A percentile compares a stretch with the other conserved stretches of the same genome.
Evolutionary conservation across 208 protist species (phyloP).

Genomic region (Leishmania gerbilli): DNA sequence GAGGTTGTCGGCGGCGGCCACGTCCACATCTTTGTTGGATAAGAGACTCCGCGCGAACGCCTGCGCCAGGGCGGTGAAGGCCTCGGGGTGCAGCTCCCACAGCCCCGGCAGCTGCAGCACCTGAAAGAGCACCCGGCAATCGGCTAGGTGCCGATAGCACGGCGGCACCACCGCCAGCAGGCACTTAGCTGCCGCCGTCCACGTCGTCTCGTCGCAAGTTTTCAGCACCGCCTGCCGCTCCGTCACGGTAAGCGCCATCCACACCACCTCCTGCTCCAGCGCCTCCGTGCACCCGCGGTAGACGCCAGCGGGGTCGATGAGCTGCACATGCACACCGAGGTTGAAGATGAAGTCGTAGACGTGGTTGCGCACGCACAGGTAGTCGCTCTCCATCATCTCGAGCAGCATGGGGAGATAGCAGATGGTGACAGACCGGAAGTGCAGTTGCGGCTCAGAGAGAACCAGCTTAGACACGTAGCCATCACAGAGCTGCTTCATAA

Average conservation of each 20-base stretch:
- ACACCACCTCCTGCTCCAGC: constrained; percentile 80
- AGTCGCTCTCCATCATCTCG: constrained; percentile 83
- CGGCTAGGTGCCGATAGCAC: constrained; percentile 61
- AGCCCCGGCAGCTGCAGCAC: constrained; percentile 62
- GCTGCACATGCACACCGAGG: constrained; percentile 79
- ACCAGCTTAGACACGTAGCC: constrained; percentile 81
- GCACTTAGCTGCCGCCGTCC: constrained; percentile 80
- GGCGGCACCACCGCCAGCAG: constrained; percentile 62
- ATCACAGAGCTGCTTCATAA: constrained; percentile 88
- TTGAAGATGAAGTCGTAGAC: constrained; percentile 89
- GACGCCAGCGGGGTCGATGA: constrained; percentile 73
- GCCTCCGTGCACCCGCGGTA: constrained; percentile 74
- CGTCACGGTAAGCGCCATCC: constrained; percentile 69
- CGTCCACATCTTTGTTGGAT: constrained; percentile 34
- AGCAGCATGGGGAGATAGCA: constrained; percentile 82
- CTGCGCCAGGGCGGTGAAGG: constrained; percentile 61
- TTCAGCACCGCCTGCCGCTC: constrained; percentile 60
- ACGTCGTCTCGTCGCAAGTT: constrained; percentile 66
- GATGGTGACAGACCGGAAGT: constrained; percentile 80
- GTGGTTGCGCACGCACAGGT: constrained; percentile 85
- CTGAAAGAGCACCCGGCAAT: constrained; percentile 61
- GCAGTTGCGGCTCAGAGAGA: constrained; percentile 60
- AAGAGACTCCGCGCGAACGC: constrained; percentile 70
- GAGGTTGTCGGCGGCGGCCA: constrained; percentile 29
- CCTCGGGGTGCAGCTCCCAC: constrained; percentile 53